phyloP scores from a whole-genome alignment of 208 protist genomes.

The Entamoeba moshkovskii region DNA sequence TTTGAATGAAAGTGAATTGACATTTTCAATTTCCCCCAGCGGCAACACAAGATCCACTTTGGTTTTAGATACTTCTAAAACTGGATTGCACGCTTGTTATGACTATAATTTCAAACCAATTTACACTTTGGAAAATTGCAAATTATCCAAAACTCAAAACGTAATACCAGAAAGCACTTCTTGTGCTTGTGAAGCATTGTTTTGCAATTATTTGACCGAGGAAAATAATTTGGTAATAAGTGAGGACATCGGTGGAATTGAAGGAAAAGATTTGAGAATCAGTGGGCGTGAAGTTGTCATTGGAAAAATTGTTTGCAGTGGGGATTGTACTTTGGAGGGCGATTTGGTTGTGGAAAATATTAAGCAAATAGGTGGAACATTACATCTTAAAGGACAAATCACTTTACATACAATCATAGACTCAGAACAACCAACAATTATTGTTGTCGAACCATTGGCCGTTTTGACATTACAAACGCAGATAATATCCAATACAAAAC shows the following conservation, averaged over 20 bases:
- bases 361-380: neutral
- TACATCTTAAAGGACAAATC: neutral
- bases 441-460: neutral
- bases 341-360: neutral
- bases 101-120: neutral
- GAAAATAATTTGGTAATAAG: neutral
- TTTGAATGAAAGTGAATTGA: neutral
- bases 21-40: no score
- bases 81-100: neutral
- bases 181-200: neutral
- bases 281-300: neutral
- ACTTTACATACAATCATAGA: neutral
- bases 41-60: no score
- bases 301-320: neutral
- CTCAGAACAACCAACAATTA: neutral
- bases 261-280: neutral
- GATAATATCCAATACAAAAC: neutral
- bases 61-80: no score
- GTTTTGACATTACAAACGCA: neutral
- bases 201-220: neutral
- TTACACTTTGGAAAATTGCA: neutral
- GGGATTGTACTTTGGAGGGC: neutral
- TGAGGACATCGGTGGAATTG: neutral
- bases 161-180: neutral
- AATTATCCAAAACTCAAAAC: neutral